Evolutionary conservation across 2,329 filamentous ascomycete genomes (phyloP), one percentile per base, ranked within the genome.

Genomic region (Pyrenochaeta sp.): DNA sequence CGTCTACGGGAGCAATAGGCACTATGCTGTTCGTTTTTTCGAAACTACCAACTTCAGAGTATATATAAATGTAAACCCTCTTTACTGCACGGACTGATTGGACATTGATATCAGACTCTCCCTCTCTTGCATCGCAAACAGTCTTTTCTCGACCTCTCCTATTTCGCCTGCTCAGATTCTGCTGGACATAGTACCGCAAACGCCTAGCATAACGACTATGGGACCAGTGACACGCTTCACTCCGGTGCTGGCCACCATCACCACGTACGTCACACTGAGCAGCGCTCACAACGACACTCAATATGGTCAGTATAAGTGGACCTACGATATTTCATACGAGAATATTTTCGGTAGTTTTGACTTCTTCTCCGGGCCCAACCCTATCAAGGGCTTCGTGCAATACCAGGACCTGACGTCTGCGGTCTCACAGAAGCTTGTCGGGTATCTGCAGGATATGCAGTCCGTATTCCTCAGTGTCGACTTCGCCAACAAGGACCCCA

Each of bases 401-500:
- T 77, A 76, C 8, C 40, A 43, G 24, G 25, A 27, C 22, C 6
- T 25, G 24, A 53, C 54, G 3, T 50, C 56, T 5, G 67, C 71
- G 1, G 52, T 65, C 19, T 30, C 50, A 2, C 50, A 61, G 19
- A 42, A 61, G 5, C 55, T 67, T 25, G 56, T 72, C 19, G 65
- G 67, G n/a, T 66, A 67, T 44, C 55, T 71, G 5, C 13, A n/a
- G 36, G 36, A 39, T 13, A 65, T 60, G 10, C n/a, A 59, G 13
- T 68, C 65, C 30, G 50, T 72, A 54, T 76, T 63, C 52, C 50
- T 84, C 5, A 81, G 81, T 49, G 80, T 81, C 22, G 81, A 84
- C 61, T 67, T 65, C 52, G 77, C 62, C 10, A 77, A 58, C 51
- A 65, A 68, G 2, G 61, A 66, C 12, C 3, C 13, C 13, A 39